Evolutionary conservation across 2,329 filamentous ascomycete species (phyloP).

Genomic region (Diaporthe citrichinensis): DNA sequence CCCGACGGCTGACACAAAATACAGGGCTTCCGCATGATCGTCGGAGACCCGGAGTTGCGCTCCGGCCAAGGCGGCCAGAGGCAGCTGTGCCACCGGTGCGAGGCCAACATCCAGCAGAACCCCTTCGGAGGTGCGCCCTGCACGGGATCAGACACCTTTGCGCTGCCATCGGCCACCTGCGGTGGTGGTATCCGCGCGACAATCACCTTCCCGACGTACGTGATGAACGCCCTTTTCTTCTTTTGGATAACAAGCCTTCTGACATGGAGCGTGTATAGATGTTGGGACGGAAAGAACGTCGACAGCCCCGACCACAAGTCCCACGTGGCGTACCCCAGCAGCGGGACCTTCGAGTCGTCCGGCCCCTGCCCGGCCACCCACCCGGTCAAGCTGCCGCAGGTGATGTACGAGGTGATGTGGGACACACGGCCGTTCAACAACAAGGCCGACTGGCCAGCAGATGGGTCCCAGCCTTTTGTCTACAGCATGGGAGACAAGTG

Average conservation of each 20-base stretch:
- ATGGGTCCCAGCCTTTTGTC: constrained; percentile 49
- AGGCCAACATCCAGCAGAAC: constrained; percentile 47
- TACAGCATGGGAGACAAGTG: constrained; percentile 49
- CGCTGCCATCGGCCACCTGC: constrained; percentile 45
- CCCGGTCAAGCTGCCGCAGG: constrained; percentile 52
- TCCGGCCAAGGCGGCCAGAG: constrained; percentile 28
- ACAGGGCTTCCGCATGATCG: constrained; percentile 63
- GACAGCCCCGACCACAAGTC: constrained; percentile 50
- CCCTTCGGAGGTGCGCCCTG: constrained; percentile 35
- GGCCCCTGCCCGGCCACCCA: constrained; percentile 50
- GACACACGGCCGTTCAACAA: constrained; percentile 55
- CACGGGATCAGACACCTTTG: constrained; percentile 43
- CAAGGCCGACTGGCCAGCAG: constrained; percentile 51
- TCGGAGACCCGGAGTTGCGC: constrained; percentile 53
- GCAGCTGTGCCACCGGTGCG: constrained; percentile 50
- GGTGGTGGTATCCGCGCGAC: constrained; percentile 47
- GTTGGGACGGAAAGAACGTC: constrained; percentile 50
- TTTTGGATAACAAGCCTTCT: not conserved
- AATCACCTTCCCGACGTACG: constrained; percentile 45
- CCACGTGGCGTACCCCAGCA: constrained; percentile 50
- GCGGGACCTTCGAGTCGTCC: constrained; percentile 27
- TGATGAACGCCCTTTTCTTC: not conserved
- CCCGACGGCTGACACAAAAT: not conserved
- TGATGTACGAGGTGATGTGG: constrained; percentile 59
- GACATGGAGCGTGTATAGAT: not conserved